Evolutionary conservation across 306 rosid genomes (phyloP).

Genomic region (Rosa lucieae): DNA sequence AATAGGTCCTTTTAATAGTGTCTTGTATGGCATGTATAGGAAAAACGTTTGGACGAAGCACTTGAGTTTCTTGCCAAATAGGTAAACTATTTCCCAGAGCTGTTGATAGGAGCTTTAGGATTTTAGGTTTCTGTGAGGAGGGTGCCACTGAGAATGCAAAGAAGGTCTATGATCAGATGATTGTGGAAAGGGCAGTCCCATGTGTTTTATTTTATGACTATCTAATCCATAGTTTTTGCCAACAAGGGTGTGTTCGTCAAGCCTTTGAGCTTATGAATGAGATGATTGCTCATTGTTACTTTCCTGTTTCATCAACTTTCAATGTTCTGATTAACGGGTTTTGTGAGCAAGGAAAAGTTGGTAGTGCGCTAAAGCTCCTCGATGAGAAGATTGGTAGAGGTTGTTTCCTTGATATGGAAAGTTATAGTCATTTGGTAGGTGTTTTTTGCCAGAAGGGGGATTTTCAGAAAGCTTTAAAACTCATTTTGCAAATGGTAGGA

Average conservation of each 20-base stretch:
- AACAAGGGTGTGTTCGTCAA: constrained; percentile 44
- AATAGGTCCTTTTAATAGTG: constrained; percentile 68
- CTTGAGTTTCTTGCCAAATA: constrained; percentile 49
- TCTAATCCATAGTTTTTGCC: constrained; percentile 50
- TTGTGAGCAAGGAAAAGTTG: constrained; percentile 53
- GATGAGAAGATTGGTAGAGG: constrained; percentile 63
- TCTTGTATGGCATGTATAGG: constrained; percentile 65
- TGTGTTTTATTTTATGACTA: constrained; percentile 55
- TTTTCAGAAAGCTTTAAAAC: constrained; percentile 46
- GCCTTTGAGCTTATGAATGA: constrained; percentile 64
- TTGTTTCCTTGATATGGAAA: constrained; percentile 41
- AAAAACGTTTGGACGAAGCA: constrained; percentile 49
- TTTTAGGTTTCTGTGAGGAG: constrained; percentile 46
- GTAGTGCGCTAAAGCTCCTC: constrained; percentile 50
- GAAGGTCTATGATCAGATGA: constrained; percentile 49
- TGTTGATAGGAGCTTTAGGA: constrained; percentile 55
- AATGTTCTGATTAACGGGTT: constrained; percentile 53
- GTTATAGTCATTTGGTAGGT: constrained; percentile 48
- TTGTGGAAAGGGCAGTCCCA: constrained; percentile 57
- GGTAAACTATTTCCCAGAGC: constrained; percentile 62
- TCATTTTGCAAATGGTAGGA: constrained; percentile 50
- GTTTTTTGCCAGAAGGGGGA: constrained; percentile 50
- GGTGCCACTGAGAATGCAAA: constrained; percentile 56
- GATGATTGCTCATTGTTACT: constrained; percentile 52
- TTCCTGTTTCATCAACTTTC: constrained; percentile 57